Evolutionary conservation across 306 rosid genomes (phyloP).

Genomic region (Fragaria iinumae): DNA sequence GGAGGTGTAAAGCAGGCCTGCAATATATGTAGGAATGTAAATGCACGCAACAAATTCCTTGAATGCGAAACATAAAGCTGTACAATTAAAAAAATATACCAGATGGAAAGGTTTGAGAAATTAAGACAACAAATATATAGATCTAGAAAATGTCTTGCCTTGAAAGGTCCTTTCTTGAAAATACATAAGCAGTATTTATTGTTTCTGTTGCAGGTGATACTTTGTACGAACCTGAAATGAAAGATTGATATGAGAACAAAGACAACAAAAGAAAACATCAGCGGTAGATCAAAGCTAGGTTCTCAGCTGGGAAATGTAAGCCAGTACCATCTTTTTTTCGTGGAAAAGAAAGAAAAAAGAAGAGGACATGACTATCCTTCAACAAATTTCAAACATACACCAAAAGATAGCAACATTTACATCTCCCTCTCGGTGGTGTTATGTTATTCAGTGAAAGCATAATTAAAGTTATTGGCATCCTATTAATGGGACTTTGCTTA

Average conservation of each 20-base stretch:
- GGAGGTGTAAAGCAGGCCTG: conserved; percentile 95
- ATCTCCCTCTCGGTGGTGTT: not conserved
- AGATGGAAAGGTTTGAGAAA: not conserved
- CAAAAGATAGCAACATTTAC: not conserved
- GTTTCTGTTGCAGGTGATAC: conserved; percentile 52
- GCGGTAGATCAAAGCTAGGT: not conserved
- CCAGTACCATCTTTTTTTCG: not conserved
- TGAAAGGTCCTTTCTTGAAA: conserved; percentile 83
- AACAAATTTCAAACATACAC: not conserved
- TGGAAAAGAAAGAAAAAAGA: not conserved
- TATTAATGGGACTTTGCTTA: not conserved
- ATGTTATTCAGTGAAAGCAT: not conserved
- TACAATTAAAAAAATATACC: conserved; percentile 5
- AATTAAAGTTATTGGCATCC: not conserved
- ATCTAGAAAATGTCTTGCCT: conserved; percentile 44
- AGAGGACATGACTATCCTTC: not conserved
- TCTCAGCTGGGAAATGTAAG: not conserved
- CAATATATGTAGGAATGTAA: conserved; percentile 28
- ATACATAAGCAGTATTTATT: conserved; percentile 67
- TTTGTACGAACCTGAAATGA: conserved; percentile 71
- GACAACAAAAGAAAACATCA: not conserved
- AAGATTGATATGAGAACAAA: conserved; percentile 23
- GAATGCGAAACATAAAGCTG: conserved; percentile 15
- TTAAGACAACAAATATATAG: conserved; percentile 14
- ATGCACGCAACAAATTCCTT: conserved; percentile 8